Percentiles rank a stretch among this genome's conserved stretches.
Evolutionary conservation across 108 stramenopile genomes (phyloP).

Genomic region (Cyclostephanos tholiformis): DNA sequence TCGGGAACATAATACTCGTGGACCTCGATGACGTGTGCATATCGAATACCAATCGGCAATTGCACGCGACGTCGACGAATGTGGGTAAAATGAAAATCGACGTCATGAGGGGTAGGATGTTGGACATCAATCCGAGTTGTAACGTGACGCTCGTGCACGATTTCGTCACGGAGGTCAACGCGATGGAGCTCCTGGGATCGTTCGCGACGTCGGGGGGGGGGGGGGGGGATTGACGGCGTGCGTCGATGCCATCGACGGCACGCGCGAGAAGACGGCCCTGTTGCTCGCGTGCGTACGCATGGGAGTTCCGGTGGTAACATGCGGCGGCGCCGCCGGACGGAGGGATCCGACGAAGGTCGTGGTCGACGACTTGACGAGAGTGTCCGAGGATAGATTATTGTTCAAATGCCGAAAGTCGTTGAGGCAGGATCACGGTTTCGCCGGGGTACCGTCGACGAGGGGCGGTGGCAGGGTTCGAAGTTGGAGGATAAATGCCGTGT

Average conservation of each 20-base stretch:
- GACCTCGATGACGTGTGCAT: slow-evolving; percentile 88
- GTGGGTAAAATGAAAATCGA: slow-evolving; percentile 82
- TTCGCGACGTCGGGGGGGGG: slow-evolving; percentile 21
- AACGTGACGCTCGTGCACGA: slow-evolving; percentile 71
- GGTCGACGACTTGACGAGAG: slow-evolving; percentile 67
- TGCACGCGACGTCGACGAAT: slow-evolving; percentile 66
- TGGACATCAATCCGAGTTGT: slow-evolving; percentile 74
- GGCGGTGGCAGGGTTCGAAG: slow-evolving; percentile 43
- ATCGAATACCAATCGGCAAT: slow-evolving; percentile 84
- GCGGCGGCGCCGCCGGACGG: slow-evolving; percentile 85
- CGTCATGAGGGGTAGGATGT: slow-evolving; percentile 61
- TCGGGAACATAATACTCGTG: slow-evolving; percentile 72
- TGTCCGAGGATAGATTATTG: slow-evolving; percentile 62
- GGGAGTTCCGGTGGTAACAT: slow-evolving; percentile 75
- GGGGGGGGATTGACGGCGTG: slow-evolving; percentile 46
- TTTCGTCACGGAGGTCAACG: slow-evolving; percentile 72
- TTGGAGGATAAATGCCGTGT: slow-evolving; percentile 76
- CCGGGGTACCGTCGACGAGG: slow-evolving; percentile 45
- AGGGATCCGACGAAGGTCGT: slow-evolving; percentile 75
- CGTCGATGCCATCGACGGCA: slow-evolving; percentile 83
- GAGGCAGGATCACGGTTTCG: slow-evolving; percentile 73
- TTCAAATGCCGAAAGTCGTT: slow-evolving; percentile 62
- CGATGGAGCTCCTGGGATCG: slow-evolving; percentile 55
- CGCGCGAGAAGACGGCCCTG: slow-evolving; percentile 69
- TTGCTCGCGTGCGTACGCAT: slow-evolving; percentile 63